These are phyloP conservation scores for Raphanus hybrid DNA, from an alignment of 441 rosid genomes.

Conservation along the genomic window DNA sequence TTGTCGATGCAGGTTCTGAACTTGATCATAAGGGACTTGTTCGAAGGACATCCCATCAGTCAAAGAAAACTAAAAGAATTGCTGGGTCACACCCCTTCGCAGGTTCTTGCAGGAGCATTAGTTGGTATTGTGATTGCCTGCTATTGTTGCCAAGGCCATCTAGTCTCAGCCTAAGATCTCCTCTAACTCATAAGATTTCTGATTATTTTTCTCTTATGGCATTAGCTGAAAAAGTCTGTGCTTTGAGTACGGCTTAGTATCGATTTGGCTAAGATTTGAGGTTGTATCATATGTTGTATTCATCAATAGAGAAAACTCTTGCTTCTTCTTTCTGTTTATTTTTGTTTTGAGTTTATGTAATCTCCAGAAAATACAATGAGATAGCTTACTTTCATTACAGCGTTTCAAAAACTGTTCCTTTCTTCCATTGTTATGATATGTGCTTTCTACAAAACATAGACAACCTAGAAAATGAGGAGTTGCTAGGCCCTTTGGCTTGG, in stretches of 20 bases:
- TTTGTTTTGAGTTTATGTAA: background rate
- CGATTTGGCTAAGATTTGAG: constrained; percentile 22
- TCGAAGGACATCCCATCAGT: constrained; percentile 94
- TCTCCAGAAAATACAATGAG: constrained; percentile 2
- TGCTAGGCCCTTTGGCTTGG: constrained; percentile 8
- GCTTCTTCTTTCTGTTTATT: background rate
- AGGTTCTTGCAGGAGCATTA: constrained; percentile 84
- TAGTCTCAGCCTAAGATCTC: constrained; percentile 51
- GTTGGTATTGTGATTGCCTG: constrained; percentile 79
- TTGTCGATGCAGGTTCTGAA: constrained; percentile 67
- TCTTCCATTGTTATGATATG: constrained; percentile 5
- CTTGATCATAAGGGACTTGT: constrained; percentile 84
- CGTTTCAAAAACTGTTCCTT: background rate
- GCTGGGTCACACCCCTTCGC: constrained; percentile 90
- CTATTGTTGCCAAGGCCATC: constrained; percentile 67
- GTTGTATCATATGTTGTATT: constrained; percentile 39
- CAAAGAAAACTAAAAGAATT: constrained; percentile 92
- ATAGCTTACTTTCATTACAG: background rate
- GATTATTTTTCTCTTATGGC: constrained; percentile 9
- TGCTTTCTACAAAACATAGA: background rate
- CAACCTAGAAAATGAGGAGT: background rate
- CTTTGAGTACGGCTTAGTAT: constrained; percentile 14
- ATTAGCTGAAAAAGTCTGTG: constrained; percentile 22
- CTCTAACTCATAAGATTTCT: constrained; percentile 27
- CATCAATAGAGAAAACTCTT: constrained; percentile 31